Base-by-base conservation (phyloP, 441 rosid species). In the Macaranga tanarius region DNA sequence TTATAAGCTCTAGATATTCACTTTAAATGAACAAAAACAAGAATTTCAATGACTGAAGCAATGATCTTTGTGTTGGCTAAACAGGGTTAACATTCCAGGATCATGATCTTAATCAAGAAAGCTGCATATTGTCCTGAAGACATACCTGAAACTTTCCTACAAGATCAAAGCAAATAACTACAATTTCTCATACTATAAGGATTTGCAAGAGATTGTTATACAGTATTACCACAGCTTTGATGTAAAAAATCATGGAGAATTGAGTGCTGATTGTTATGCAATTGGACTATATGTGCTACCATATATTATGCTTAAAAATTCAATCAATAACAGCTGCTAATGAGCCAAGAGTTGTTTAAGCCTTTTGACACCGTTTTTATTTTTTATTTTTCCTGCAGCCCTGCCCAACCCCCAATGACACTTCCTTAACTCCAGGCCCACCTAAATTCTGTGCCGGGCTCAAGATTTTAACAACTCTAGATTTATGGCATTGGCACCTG, bases 81-180 rank as follows among this genome's bases (percentile, higher is more conserved):
- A n/a, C 80, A 82, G 85, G 74, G 61, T 6, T 77, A 52, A 70
- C 3, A 31, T 31, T 77, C 72, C 57, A n/a, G 9, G 11, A 23
- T 44, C 52, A 48, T n/a, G 23, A 22, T 23, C 34, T 56, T 42
- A 17, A 57, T 34, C 20, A 20, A 11, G 50, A 66, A 1, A 15
- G 34, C 7, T 40, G n/a, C 68, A 15, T 5, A 0, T 28, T 22
- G n/a, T 26, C 4, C 45, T 5, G 19, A 55, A 55, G 48, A 54
- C 44, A 69, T 13, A n/a, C 52, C 2, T 23, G 20, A 12, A 19
- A 47, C 12, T 19, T 42, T 10, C 26, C 55, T 31, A 6, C 0
- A 38, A 17, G 26, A 19, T 25, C 11, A 28, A 3, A 69, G 25
- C 63, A 22, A 42, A 38, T 25, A 26, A 45, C 28, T 54, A 60